Evolutionary conservation across 768 basidiomycete genomes (phyloP), one percentile per base, ranked within the genome.

Genomic region (Podaxis sp.): DNA sequence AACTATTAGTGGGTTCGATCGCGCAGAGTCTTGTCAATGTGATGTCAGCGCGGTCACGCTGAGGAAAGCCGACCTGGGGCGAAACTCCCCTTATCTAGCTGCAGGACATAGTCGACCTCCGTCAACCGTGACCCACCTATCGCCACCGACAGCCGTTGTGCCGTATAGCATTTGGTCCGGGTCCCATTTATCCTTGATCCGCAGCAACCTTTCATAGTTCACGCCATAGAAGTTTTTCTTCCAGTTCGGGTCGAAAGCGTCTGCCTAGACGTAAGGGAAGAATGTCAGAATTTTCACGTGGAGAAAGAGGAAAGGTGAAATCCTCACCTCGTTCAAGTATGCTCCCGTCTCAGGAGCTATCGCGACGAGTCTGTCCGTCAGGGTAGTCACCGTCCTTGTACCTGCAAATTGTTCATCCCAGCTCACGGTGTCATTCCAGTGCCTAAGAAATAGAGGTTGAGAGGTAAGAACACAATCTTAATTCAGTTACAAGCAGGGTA

Each of bases 211-310:
- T 2, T 59, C 54, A 49, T 68, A 68, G 43, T 68, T 68, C 8
- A 36, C 24, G 2, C 67, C 67, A 40, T 68, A 68, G 22, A 66
- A 66, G 29, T 61, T 50, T 19, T 53, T 24, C 54, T 66, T 62
- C 67, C 67, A 68, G 46, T 66, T 63, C 2, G 67, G 67, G 33
- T 66, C 63, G 22, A 63, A 64, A 22, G 63, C 59, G 50, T 68
- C 65, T 13, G 67, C 67, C 67, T 68, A 43, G 13, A 29, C 2
- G 1, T 9, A 13, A 38, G 17, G 29, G 2, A 27, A 17, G 33
- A 53, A 4, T 11, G 25, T 37, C 19, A 24, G 46, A 7, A 19
- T 49, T 7, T 15, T n/a, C 11, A 27, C 4, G 47, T 49, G 15
- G 9, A 24, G 17, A 27, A n/a, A 38, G 15, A 37, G 17, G 19